Evolutionary conservation across 108 stramenopile genomes (phyloP).

Genomic region (Skeletonema marinoi): DNA sequence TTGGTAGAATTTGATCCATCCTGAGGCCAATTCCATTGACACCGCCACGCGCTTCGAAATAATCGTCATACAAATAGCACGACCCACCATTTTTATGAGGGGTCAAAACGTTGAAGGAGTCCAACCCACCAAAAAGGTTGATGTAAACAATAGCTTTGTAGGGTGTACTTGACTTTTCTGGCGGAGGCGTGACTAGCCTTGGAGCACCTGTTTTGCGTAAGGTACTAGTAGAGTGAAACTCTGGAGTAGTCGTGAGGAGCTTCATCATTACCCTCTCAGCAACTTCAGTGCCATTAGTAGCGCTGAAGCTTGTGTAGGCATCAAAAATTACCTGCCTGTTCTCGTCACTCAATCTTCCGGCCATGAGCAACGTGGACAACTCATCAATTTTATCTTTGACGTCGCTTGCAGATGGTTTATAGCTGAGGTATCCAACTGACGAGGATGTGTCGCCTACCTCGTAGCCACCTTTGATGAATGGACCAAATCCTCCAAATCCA

Average conservation of each 20-base stretch:
- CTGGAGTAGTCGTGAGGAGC: constrained; percentile 41
- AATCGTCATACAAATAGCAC: constrained; percentile 33
- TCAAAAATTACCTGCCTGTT: constrained; percentile 26
- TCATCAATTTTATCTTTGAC: constrained; percentile 50
- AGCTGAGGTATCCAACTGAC: constrained; percentile 32
- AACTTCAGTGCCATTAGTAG: constrained; percentile 22
- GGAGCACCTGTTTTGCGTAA: constrained; percentile 31
- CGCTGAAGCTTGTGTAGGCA: constrained; percentile 29
- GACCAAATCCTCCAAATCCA: constrained; percentile 33
- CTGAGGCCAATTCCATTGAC: constrained; percentile 27
- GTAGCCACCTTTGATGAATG: constrained; percentile 3
- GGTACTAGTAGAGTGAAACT: constrained; percentile 54
- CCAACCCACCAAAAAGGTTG: constrained; percentile 39
- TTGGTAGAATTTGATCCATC: constrained; percentile 29
- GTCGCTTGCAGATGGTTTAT: constrained; percentile 2
- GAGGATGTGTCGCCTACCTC: constrained; percentile 31
- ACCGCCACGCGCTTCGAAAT: constrained; percentile 47
- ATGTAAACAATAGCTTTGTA: constrained; percentile 57
- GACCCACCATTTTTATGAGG: constrained; percentile 17
- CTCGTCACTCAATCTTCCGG: constrained; percentile 52
- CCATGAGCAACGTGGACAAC: constrained; percentile 58
- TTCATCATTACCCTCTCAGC: constrained; percentile 33
- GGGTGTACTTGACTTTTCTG: constrained; percentile 28
- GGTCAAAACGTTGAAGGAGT: constrained; percentile 54
- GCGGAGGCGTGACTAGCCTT: constrained; percentile 29